Conservation (phyloP, 129 eudicot species). For the Heracleum sosnowskyi region DNA sequence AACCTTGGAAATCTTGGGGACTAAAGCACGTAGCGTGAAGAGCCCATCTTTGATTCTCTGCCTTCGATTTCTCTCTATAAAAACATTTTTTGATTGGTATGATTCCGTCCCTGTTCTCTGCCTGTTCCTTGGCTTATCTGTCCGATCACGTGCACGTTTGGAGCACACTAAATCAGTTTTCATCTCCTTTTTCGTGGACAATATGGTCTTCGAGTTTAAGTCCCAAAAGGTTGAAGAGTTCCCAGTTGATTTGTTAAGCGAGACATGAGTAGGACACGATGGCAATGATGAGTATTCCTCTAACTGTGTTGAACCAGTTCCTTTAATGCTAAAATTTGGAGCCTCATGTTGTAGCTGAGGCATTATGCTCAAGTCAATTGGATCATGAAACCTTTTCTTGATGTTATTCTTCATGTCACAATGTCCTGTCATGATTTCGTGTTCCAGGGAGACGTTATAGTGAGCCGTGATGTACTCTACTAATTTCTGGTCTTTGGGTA, state of each 20-base stretch:
- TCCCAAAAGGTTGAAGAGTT: conserved; percentile 3
- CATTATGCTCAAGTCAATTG: neutral
- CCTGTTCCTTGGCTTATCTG: conserved; percentile 17
- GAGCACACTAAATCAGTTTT: conserved; percentile 3
- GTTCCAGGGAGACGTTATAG: conserved; percentile 24
- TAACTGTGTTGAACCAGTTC: conserved; percentile 41
- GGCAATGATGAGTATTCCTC: conserved; percentile 15
- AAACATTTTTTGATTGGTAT: conserved; percentile 61
- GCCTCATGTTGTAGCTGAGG: conserved; percentile 21
- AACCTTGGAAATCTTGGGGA: conserved; percentile 90
- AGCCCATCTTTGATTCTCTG: conserved; percentile 59
- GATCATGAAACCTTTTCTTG: conserved; percentile 4
- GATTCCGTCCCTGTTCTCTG: conserved; percentile 30
- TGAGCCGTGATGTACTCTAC: conserved; percentile 40
- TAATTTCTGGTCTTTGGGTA: conserved; percentile 45
- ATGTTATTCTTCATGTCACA: neutral
- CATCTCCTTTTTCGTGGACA: conserved; percentile 7
- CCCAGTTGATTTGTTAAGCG: conserved; percentile 33
- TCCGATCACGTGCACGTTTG: conserved; percentile 10
- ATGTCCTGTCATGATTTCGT: conserved; percentile 21
- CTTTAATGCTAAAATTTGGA: conserved; percentile 31
- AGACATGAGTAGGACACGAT: conserved; percentile 25
- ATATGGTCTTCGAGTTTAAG: neutral
- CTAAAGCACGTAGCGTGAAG: conserved; percentile 62
- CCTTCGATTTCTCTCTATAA: conserved; percentile 68